Conservation (phyloP, 2,329 filamentous ascomycete species). For the Aspergillus ibericus region DNA sequence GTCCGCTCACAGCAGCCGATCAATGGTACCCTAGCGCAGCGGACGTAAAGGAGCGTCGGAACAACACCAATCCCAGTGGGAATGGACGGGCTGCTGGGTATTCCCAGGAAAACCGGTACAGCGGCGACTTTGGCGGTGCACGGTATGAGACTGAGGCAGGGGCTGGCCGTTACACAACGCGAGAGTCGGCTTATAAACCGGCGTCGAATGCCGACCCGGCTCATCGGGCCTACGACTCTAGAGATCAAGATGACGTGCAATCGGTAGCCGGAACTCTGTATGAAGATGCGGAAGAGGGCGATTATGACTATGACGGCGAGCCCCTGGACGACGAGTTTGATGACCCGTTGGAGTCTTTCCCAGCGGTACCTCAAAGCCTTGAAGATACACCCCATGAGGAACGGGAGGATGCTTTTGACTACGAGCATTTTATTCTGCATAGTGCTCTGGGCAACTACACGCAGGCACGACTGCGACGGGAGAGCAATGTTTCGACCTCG, state of each 20-base stretch:
- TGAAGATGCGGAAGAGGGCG: conserved; percentile 46
- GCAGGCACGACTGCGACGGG: conserved; percentile 29
- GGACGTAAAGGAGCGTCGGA: conserved; percentile 36
- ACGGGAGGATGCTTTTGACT: conserved; percentile 92
- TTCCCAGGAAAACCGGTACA: conserved; percentile 18
- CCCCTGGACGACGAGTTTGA: conserved; percentile 43
- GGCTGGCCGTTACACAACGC: conserved; percentile 3
- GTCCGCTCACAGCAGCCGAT: conserved; percentile 75
- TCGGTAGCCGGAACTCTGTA: conserved; percentile 41
- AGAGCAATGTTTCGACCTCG: conserved; percentile 43
- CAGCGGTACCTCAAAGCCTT: conserved; percentile 41
- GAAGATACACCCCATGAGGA: conserved; percentile 80
- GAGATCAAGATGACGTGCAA: conserved; percentile 27
- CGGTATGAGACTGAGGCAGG: conserved; percentile 11
- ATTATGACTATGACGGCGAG: conserved; percentile 43
- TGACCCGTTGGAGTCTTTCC: conserved; percentile 36
- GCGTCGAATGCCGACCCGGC: conserved; percentile 6
- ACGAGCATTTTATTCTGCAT: conserved; percentile 92
- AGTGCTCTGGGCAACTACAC: conserved; percentile 74
- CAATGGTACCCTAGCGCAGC: conserved; percentile 52
- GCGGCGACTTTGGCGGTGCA: conserved; percentile 22
- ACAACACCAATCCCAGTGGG: conserved; percentile 37
- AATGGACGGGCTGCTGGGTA: conserved; percentile 37
- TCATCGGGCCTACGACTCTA: conserved; percentile 12
- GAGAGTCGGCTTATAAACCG: conserved; percentile 1